Conservation (phyloP, 2,329 filamentous ascomycete genomes). For the Ascochyta pisi region DNA sequence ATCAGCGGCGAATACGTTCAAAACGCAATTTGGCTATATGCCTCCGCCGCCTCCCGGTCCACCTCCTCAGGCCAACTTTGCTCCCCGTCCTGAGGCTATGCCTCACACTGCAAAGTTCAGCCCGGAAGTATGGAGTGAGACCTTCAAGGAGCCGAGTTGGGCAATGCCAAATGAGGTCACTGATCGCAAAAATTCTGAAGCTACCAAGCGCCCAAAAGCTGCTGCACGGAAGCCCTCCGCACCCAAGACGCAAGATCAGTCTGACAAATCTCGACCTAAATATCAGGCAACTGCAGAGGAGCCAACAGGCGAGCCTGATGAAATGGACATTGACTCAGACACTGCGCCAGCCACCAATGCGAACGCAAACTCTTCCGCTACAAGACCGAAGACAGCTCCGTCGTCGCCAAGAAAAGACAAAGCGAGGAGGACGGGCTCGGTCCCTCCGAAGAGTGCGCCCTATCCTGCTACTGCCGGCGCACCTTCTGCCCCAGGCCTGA, state of each 20-base stretch:
- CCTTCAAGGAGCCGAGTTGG: slow-evolving; percentile 54
- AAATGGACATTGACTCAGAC: slow-evolving; percentile 57
- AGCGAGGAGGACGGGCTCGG: slow-evolving; percentile 13
- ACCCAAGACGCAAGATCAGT: slow-evolving; percentile 41
- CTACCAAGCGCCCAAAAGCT: slow-evolving; percentile 37
- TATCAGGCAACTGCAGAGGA: slow-evolving; percentile 44
- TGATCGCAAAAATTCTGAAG: slow-evolving; percentile 38
- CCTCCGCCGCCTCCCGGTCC: slow-evolving; percentile 41
- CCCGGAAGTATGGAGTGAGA: slow-evolving; percentile 52
- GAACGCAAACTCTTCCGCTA: slow-evolving; percentile 17
- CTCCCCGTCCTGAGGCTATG: slow-evolving; percentile 26
- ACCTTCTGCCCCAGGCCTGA: slow-evolving; percentile 32
- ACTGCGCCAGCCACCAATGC: slow-evolving; percentile 32
- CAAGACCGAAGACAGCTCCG: slow-evolving; percentile 13
- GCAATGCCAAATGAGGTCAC: slow-evolving; percentile 43
- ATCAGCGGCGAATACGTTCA: slow-evolving; percentile 7
- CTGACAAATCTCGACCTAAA: slow-evolving; percentile 34
- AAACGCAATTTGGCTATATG: slow-evolving; percentile 24
- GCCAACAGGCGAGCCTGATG: slow-evolving; percentile 42
- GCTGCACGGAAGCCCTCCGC: slow-evolving; percentile 38
- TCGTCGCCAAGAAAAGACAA: slow-evolving; percentile 13
- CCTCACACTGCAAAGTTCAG: slow-evolving; percentile 50
- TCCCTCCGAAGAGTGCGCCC: slow-evolving; percentile 8
- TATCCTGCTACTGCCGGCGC: slow-evolving; percentile 27
- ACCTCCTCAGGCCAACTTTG: slow-evolving; percentile 34